Base-by-base conservation (phyloP, 805 yeast genomes). In the Saturnispora ahearnii region DNA sequence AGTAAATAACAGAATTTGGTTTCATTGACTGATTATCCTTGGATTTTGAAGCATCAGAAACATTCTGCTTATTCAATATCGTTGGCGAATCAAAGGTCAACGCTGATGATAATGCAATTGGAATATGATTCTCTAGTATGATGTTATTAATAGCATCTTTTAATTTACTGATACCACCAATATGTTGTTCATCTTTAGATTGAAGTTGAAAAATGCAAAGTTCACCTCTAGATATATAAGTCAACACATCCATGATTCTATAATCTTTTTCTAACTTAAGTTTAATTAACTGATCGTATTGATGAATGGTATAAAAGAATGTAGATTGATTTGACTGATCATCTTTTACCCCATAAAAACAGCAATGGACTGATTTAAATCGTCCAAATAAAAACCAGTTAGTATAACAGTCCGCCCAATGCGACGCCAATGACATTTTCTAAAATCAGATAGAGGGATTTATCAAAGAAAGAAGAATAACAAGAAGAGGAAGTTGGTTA, bases 1-100 rank as follows among this genome's bases (percentile, higher is more conserved):
- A 70, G 54, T 74, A 73, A 4, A 70, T 53, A 13, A 64, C 60
- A 41, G 62, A 61, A 10, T 59, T 57, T 5, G 69, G 64, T 33
- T 64, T 61, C n/a, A 51, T 52, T 12, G 52, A 53, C 4, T 37
- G 31, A 48, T 46, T 18, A 11, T 36, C 40, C 21, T 36, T 36
- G 9, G 40, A 36, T 21, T 36, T 36, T 18, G 24, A 36, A 6
- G 40, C 10, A 18, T 36, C 40, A 36, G 24, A 36, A 15, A 18
- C 40, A 18, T 36, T 18, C 15, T 36, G 40, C 21, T 36, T 36
- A 18, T 22, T 36, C 15, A 36, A 12, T 8, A 36, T 36, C 15
- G 40, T 51, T n/a, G 54, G 45, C 2, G 68, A 53, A 45, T 61
- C 63, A 47, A 66, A 62, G 13, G 53, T 53, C 31, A 60, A 54